A percentile compares a stretch with the other conserved stretches of the same genome.
Conservation (phyloP, 2,329 filamentous ascomycete species). For the Epichloe glyceriae region DNA sequence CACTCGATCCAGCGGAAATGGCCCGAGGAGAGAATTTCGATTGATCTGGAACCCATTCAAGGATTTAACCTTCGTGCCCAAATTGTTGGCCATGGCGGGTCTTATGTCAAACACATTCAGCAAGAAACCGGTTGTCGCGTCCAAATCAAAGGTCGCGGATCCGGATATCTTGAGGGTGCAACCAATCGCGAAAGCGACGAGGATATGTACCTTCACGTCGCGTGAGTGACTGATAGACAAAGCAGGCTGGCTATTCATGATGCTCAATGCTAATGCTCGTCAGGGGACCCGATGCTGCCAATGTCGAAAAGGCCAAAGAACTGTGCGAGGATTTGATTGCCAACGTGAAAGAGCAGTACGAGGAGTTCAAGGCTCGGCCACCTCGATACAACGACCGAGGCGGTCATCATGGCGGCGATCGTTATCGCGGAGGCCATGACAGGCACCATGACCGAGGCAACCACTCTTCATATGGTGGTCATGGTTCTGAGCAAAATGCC, state of each 20-base stretch:
- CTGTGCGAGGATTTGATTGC: slow-evolving; percentile 78
- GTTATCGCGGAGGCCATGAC: slow-evolving; percentile 19
- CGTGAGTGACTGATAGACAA: slow-evolving; percentile 42
- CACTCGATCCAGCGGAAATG: slow-evolving; percentile 66
- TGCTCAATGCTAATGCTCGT: slow-evolving; percentile 1
- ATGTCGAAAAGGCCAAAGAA: slow-evolving; percentile 77
- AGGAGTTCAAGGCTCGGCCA: slow-evolving; percentile 76
- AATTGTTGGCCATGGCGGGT: slow-evolving; percentile 86
- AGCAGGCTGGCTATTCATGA: too few relatives aligned
- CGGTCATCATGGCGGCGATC: slow-evolving; percentile 17
- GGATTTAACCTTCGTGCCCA: slow-evolving; percentile 95
- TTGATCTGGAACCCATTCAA: slow-evolving; percentile 77
- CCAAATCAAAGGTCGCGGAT: slow-evolving; percentile 94
- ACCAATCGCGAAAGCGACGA: slow-evolving; percentile 90
- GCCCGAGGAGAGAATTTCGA: slow-evolving; percentile 91
- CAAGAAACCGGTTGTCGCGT: slow-evolving; percentile 90
- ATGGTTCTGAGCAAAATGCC: slow-evolving; percentile 15
- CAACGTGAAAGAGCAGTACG: slow-evolving; percentile 81
- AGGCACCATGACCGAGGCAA: slow-evolving; percentile 17
- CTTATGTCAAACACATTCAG: slow-evolving; percentile 97
- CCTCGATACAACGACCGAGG: slow-evolving; percentile 47
- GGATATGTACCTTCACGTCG: slow-evolving; percentile 91
- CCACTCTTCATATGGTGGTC: slow-evolving; percentile 17
- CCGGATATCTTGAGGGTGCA: slow-evolving; percentile 80
- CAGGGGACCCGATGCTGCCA: slow-evolving; percentile 74